These are phyloP conservation scores for Capsella rubella DNA, from an alignment of 441 rosid species.

Conservation along the genomic window DNA sequence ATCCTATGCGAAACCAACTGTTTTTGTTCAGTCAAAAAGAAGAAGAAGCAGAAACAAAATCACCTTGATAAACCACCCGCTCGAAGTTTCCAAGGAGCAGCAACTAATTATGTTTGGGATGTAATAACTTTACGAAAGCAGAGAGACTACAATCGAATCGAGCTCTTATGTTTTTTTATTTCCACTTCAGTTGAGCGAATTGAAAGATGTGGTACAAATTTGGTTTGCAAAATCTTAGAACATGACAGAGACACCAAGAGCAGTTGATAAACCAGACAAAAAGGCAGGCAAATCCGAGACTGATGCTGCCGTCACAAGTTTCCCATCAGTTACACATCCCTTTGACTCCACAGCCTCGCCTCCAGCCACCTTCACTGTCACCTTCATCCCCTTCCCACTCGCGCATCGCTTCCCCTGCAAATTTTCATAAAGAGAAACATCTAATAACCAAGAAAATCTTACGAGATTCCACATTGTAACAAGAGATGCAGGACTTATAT, in stretches of 20 bases:
- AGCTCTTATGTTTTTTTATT: neutral
- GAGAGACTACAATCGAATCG: neutral
- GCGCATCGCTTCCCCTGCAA: constrained; percentile 47
- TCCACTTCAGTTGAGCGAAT: no score
- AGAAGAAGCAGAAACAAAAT: no score
- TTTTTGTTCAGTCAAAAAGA: no score
- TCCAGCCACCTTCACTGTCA: constrained; percentile 52
- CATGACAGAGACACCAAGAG: constrained; percentile 39
- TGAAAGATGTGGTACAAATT: no score
- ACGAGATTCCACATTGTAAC: neutral
- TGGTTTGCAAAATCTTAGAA: constrained; percentile 30
- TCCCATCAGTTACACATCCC: constrained; percentile 50
- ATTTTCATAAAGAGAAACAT: constrained; percentile 2
- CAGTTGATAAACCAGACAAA: constrained; percentile 39
- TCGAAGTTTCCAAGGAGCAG: no score
- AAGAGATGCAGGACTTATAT: neutral
- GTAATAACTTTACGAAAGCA: neutral
- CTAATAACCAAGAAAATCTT: neutral
- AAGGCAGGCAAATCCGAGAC: constrained; percentile 48
- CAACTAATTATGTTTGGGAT: neutral
- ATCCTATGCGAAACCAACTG: no score
- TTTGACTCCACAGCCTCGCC: constrained; percentile 47
- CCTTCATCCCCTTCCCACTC: constrained; percentile 49
- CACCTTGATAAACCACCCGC: no score
- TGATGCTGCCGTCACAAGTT: constrained; percentile 52